These are phyloP conservation scores for Xylaria hypoxylon DNA, from an alignment of 2,329 filamentous ascomycete genomes.

Conservation along the genomic window DNA sequence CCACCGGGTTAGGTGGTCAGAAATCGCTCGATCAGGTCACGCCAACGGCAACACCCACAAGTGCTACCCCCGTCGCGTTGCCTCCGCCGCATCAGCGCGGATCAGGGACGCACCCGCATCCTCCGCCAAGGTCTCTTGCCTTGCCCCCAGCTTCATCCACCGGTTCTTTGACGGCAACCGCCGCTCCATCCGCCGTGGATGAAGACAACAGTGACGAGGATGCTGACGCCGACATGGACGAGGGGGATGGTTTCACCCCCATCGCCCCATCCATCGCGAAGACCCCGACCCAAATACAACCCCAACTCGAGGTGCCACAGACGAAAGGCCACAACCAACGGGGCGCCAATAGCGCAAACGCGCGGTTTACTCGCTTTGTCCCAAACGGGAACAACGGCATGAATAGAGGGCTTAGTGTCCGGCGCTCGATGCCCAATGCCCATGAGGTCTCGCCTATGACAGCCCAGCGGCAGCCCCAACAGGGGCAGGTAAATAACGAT, in stretches of 20 bases:
- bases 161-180: slow-evolving; percentile 39
- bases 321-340: slow-evolving; percentile 55
- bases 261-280: slow-evolving; percentile 58
- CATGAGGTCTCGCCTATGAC: slow-evolving; percentile 57
- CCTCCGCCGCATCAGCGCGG: slow-evolving; percentile 36
- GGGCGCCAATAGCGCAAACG: slow-evolving; percentile 47
- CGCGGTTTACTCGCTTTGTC: slow-evolving; percentile 52
- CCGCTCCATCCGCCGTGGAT: slow-evolving; percentile 46
- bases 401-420: slow-evolving; percentile 56
- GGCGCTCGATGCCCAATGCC: slow-evolving; percentile 61
- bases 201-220: slow-evolving; percentile 62
- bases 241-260: slow-evolving; percentile 66
- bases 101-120: slow-evolving; percentile 40
- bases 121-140: slow-evolving; percentile 40
- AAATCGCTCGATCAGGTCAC: slow-evolving; percentile 58
- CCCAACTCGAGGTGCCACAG: slow-evolving; percentile 59
- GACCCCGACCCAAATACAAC: slow-evolving; percentile 46
- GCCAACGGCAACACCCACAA: slow-evolving; percentile 42
- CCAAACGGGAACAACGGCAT: slow-evolving; percentile 56
- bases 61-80: slow-evolving; percentile 36
- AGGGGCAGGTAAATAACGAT: slow-evolving; percentile 47
- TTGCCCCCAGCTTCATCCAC: slow-evolving; percentile 36
- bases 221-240: slow-evolving; percentile 65
- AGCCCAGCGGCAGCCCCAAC: slow-evolving; percentile 49
- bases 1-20: slow-evolving; percentile 63